These are phyloP conservation scores for Thecaphora frezii DNA, from an alignment of 1,284 basidiomycete genomes.

Conservation along the genomic window DNA sequence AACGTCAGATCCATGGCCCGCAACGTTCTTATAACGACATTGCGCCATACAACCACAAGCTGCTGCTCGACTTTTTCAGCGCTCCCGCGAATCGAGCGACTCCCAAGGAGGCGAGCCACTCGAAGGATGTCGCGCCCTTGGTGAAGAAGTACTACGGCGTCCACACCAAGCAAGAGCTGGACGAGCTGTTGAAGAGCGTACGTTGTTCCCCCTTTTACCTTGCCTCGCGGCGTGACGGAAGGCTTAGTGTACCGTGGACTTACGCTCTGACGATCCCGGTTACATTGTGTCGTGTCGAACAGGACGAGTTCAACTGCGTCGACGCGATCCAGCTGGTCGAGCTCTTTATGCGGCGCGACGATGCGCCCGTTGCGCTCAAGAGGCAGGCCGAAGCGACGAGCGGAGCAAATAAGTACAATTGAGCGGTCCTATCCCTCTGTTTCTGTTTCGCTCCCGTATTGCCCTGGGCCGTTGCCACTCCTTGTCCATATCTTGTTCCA, in stretches of 20 bases:
- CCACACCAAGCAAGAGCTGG: constrained; percentile 68
- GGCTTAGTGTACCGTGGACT: too few species aligned
- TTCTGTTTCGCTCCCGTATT: too few species aligned
- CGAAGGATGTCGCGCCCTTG: constrained; percentile 63
- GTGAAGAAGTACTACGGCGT: constrained; percentile 69
- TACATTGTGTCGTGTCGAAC: too few species aligned
- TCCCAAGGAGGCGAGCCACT: constrained; percentile 28
- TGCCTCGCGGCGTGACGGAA: too few species aligned
- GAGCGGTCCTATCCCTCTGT: too few species aligned
- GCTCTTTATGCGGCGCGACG: constrained; percentile 72
- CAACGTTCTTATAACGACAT: constrained; percentile 58
- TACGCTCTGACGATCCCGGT: too few species aligned
- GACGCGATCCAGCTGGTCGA: constrained; percentile 76
- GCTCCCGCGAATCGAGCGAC: constrained; percentile 58
- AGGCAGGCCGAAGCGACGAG: constrained; percentile 63
- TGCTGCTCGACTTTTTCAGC: constrained; percentile 52
- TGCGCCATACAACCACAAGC: constrained; percentile 33
- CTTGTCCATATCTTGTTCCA: too few species aligned
- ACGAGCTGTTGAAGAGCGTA: constrained; percentile 66
- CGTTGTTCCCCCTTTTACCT: too few species aligned
- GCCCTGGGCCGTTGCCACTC: too few species aligned
- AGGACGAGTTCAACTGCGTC: constrained; percentile 65
- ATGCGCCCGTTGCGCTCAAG: constrained; percentile 71
- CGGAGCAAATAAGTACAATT: constrained; percentile 32
- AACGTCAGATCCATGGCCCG: constrained; percentile 75